Base-by-base conservation (phyloP, 306 rosid genomes). In the Ceratonia siliqua region DNA sequence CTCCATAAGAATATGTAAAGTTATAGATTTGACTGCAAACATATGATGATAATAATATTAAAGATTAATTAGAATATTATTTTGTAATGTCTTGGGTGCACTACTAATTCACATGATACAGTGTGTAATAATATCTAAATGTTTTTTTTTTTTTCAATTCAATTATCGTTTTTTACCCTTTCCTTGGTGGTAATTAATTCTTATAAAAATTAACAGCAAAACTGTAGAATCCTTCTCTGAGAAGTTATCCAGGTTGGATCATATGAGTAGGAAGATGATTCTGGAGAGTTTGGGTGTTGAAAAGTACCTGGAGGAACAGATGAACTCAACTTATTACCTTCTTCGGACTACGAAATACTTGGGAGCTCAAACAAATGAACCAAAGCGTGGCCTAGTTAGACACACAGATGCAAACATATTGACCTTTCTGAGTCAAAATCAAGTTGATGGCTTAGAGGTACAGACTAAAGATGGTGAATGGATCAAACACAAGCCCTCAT, bases 361-460 rank as follows among this genome's bases (percentile, higher is more conserved):
- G 56, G 91, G 87, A 0, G 86, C 91, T 71, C 73, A 81, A 76
- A 88, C 84, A 78, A 58, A 49, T 0, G 86, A 79, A 18, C 38
- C 83, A 22, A 43, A 84, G 64, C 5, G 82, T 61, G 91, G 88
- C 0, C 38, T 90, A 17, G 22, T 11, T 15, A 39, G 78, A 12
- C 96, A 90, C 88, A 86, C 91, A 5, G 92, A 88, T 68, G 86
- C 84, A 77, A 86, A 84, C 82, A 62, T 77, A n/a, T 68, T 88
- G 13, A 88, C 89, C 67, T 81, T 86, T 24, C 53, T 90, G 62
- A 74, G 78, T 28, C 89, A 88, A 74, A 86, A 88, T 78, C 80
- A 86, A 67, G 78, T 88, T 25, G 83, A 84, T 2, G 92, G 96
- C 4, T 72, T 90, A 61, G 89, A 90, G 82, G 69, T 88, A 0